Percentiles rank a stretch among this genome's conserved stretches.
Conservation (phyloP, 2,329 filamentous ascomycete genomes). For the Sclerotiophoma versabilis region DNA sequence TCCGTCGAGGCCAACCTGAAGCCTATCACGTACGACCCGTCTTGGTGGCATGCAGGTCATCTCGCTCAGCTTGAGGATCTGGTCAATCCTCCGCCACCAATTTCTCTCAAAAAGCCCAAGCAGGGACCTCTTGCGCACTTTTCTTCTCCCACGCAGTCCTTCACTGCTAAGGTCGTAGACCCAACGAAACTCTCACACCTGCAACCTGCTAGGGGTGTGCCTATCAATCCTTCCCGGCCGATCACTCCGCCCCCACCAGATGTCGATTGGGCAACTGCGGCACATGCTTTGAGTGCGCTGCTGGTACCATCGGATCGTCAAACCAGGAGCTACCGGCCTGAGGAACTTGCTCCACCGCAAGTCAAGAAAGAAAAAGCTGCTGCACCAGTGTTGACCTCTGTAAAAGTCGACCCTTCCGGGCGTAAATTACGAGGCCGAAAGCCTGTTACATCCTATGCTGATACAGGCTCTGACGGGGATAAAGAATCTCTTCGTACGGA, state of each 20-base stretch:
- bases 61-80: constrained; percentile 45
- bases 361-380: constrained; percentile 61
- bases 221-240: constrained; percentile 50
- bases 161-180: constrained; percentile 78
- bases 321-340: constrained; percentile 76
- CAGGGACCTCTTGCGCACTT: constrained; percentile 72
- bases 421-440: constrained; percentile 77
- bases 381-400: constrained; percentile 42
- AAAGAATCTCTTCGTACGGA: constrained; percentile 31
- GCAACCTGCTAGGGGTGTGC: constrained; percentile 55
- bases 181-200: constrained; percentile 68
- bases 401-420: constrained; percentile 55
- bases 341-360: constrained; percentile 73
- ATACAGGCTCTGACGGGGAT: constrained; percentile 55
- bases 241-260: constrained; percentile 77
- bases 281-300: constrained; percentile 80
- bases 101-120: constrained; percentile 67
- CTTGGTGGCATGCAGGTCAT: constrained; percentile 54
- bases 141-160: constrained; percentile 87
- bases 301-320: constrained; percentile 79
- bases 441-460: constrained; percentile 57
- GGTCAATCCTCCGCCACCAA: constrained; percentile 39
- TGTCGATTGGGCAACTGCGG: constrained; percentile 84
- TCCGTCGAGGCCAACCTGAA: constrained; percentile 29
- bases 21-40: constrained; percentile 46